Base-by-base conservation (phyloP, 345 rosid species). In the Acer yangbiense region DNA sequence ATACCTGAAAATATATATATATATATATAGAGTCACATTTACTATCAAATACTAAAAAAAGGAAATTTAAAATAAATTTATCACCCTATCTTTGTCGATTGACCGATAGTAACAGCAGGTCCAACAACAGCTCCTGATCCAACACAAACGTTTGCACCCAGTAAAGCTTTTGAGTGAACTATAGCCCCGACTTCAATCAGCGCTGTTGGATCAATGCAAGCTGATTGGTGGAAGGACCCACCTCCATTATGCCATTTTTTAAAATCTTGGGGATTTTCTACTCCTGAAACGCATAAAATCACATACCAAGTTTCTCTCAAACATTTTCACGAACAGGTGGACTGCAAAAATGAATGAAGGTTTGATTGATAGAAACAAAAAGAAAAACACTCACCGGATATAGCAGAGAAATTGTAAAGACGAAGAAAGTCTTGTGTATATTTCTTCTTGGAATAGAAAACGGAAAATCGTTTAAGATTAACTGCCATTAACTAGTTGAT, bases 101-200 rank as follows among this genome's bases (percentile, higher is more conserved):
- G 84, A 64, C 91, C 97, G 16, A 92, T 71, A 18, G 78, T 55
- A 76, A 92, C 92, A 29, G 77, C 85, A 35, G 94, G 91, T 25
- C 27, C 97, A 80, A 91, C 65, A 57, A 92, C 85, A 73, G 93
- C 69, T 68, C 94, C 92, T 14, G 97, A 89, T 64, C 95, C 95
- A 70, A 91, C 68, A 62, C n/a, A 76, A 71, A 91, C 94, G 48
- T 87, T 68, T 1, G 91, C 86, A 80, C 89, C 91, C 79, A 92
- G 75, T 2, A 80, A 82, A 76, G 89, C 87, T 65, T 80, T 81
- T 23, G 89, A 74, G 75, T 90, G 95, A 80, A 89, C 86, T 16
- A 92, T 71, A 8, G 93, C 90, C 27, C 94, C 98, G 29, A 82
- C 69, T 78, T 90, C 93, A 50, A 92, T 71, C 41, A 77, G 52